Base-by-base conservation (phyloP, 345 rosid species). In the Eucalyptus pauciflora region DNA sequence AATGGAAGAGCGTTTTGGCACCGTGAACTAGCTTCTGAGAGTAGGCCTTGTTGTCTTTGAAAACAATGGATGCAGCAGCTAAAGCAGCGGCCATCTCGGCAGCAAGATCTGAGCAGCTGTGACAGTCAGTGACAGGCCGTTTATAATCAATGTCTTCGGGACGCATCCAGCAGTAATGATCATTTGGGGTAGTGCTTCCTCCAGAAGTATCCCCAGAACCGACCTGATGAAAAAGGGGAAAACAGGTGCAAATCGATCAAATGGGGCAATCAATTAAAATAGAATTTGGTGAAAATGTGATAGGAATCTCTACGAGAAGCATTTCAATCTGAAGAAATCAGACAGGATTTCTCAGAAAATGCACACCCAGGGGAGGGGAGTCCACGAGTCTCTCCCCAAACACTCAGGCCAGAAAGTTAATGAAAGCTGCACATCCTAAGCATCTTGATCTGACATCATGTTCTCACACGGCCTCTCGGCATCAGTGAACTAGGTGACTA, bases 71-170 rank as follows among this genome's bases (percentile, higher is more conserved):
- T 15, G 99, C 99, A 48, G 99, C 88, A 89, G 99, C 99, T 79
- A 98, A 88, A 79, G 99, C 96, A 89, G 99, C 99, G 7, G 99
- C 99, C 97, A 97, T 98, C 93, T 98, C 99, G 1, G 96, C 97
- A 86, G 99, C 99, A 13, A 98, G 96, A 93, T 97, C 99, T 0
- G 99, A 97, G 92, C 99, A 97, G 31, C 91, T 90, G 86, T 91
- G 92, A 87, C 99, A 97, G n/a, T 92, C 93, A 20, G 62, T 3
- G 15, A 97, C 97, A 85, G 99, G 98, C 13, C 99, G 94, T 2
- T 14, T 52, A 52, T 98, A 98, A 91, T 98, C 97, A 89, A 98
- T 98, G 92, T 98, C 99, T 95, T 98, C 99, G 33, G 99, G 99
- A 22, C 99, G 92, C 97, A 94, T 96, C 99, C 99, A 98, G 89